phyloP scores from a whole-genome alignment of 257 asterid species.

The Solanum pimpinellifolium region DNA sequence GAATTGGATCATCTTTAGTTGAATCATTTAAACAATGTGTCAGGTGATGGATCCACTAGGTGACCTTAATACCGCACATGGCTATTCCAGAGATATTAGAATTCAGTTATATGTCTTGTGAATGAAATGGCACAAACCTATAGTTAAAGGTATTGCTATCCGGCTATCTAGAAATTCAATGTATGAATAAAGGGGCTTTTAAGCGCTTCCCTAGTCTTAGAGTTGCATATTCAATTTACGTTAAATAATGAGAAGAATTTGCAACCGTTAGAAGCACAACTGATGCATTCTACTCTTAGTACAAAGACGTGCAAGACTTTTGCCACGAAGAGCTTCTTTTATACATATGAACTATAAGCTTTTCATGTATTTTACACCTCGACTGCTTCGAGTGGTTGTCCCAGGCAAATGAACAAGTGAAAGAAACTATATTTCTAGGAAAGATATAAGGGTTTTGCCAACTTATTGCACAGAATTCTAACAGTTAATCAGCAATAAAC shows the following conservation, averaged over 20 bases:
- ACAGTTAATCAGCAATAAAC: not conserved
- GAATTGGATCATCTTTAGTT: not conserved
- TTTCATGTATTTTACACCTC: not conserved
- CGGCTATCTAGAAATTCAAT: too few relatives aligned
- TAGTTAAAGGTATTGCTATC: not conserved
- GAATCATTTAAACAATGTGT: not conserved
- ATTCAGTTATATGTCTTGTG: not conserved
- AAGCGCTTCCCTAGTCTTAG: too few relatives aligned
- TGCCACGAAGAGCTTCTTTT: too few relatives aligned
- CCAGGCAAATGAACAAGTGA: not conserved
- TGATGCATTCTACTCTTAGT: too few relatives aligned
- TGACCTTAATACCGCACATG: not conserved
- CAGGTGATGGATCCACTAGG: not conserved
- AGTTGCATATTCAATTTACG: too few relatives aligned
- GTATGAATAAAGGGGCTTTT: too few relatives aligned
- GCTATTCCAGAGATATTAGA: not conserved
- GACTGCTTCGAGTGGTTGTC: not conserved
- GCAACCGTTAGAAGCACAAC: too few relatives aligned
- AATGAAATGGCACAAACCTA: not conserved
- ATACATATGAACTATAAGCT: not conserved
- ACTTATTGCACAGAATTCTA: not conserved
- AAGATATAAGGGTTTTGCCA: not conserved
- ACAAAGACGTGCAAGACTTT: too few relatives aligned
- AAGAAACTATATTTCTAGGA: not conserved
- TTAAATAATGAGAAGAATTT: too few relatives aligned